Evolutionary conservation across 1,139 yeast genomes (phyloP).

Genomic region (Geotrichum phurueaensis): DNA sequence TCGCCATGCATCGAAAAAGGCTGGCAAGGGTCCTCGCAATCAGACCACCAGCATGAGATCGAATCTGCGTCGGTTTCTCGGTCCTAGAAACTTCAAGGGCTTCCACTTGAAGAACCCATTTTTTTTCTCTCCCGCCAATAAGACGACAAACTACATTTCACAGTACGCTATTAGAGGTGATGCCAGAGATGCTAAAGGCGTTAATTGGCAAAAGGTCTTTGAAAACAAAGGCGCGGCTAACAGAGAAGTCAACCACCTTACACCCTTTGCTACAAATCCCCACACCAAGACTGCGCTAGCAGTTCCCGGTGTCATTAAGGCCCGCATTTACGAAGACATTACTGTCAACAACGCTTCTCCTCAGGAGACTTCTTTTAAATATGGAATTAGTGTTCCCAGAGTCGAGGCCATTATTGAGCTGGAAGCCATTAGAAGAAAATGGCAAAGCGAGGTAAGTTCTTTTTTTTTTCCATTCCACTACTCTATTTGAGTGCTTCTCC

Average conservation of each 20-base stretch:
- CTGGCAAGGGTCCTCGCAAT: conserved; percentile 13
- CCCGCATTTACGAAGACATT: conserved; percentile 50
- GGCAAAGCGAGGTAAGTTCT: conserved; percentile 67
- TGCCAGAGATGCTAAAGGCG: conserved; percentile 17
- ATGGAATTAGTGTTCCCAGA: conserved; percentile 76
- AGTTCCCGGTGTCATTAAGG: conserved; percentile 54
- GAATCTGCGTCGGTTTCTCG: conserved; percentile 53
- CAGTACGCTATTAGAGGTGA: conserved; percentile 43
- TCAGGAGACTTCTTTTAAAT: conserved; percentile 73
- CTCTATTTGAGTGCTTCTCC: not conserved
- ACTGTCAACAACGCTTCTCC: conserved; percentile 50
- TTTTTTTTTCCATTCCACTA: conserved; percentile 37
- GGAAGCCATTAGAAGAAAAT: conserved; percentile 54
- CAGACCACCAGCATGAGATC: conserved; percentile 33
- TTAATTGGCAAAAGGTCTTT: conserved; percentile 26
- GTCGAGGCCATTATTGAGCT: conserved; percentile 78
- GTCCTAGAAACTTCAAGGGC: conserved; percentile 79
- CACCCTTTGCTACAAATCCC: conserved; percentile 76
- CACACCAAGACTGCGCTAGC: conserved; percentile 62
- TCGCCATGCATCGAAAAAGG: conserved; percentile 18
- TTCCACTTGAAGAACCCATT: conserved; percentile 75
- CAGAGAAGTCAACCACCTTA: conserved; percentile 24
- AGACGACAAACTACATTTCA: conserved; percentile 67
- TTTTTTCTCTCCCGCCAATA: conserved; percentile 64
- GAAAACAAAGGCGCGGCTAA: conserved; percentile 12